phyloP scores from a whole-genome alignment of 805 yeast genomes.

The Ogataea wickerhamii region DNA sequence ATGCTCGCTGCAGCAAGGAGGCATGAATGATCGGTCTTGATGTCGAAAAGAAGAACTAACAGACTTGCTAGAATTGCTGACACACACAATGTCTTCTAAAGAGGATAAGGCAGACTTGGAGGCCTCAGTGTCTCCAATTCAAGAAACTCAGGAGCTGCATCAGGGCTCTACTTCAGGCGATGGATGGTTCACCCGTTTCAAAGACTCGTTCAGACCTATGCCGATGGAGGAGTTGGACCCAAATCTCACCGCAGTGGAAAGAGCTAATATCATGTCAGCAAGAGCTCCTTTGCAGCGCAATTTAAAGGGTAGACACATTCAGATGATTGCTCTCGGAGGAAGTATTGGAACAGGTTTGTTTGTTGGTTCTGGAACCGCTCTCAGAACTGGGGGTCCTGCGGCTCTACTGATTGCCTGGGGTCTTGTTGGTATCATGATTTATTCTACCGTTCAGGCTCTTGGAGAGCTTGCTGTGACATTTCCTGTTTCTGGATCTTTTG shows the following conservation, averaged over 20 bases:
- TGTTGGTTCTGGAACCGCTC: constrained; percentile 65
- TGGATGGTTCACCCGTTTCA: constrained; percentile 21
- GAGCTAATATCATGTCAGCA: constrained; percentile 44
- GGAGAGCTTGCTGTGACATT: constrained; percentile 63
- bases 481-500: constrained; percentile 63
- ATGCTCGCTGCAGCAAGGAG: no score
- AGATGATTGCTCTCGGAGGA: constrained; percentile 83
- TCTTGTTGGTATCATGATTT: constrained; percentile 57
- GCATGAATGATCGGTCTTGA: no score
- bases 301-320: constrained; percentile 62
- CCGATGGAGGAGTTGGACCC: constrained; percentile 40
- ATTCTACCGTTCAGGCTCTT: constrained; percentile 58
- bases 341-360: constrained; percentile 82
- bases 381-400: constrained; percentile 72
- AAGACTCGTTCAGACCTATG: constrained; percentile 31
- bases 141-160: constrained; percentile 6
- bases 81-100: constrained; percentile 12
- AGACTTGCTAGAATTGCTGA: no score
- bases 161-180: constrained; percentile 5
- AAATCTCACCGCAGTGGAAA: constrained; percentile 41
- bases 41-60: no score
- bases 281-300: constrained; percentile 48
- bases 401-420: constrained; percentile 59
- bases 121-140: constrained; percentile 23
- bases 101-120: constrained; percentile 24